Evolutionary conservation across 2,329 filamentous ascomycete genomes (phyloP).

Genomic region (Hypocrella siamensis): DNA sequence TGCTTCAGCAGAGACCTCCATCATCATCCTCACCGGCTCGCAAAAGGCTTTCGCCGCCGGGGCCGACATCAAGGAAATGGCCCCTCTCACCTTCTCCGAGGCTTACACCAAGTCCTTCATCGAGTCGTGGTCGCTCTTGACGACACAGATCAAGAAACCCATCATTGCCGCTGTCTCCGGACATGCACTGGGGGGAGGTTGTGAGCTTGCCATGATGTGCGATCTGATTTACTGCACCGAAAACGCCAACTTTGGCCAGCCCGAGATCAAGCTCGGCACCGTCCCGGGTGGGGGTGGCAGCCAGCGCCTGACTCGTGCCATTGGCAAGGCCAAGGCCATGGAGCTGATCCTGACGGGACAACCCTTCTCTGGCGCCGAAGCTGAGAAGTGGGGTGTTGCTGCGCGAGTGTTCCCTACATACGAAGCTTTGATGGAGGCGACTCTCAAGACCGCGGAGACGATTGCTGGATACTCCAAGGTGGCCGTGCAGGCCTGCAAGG

Average conservation of each 20-base stretch:
- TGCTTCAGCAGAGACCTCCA: slow-evolving; percentile 49
- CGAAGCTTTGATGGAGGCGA: slow-evolving; percentile 67
- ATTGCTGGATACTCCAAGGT: slow-evolving; percentile 79
- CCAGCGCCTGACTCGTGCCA: slow-evolving; percentile 69
- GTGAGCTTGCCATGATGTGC: slow-evolving; percentile 94
- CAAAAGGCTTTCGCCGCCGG: slow-evolving; percentile 86
- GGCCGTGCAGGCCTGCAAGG: slow-evolving; percentile 81
- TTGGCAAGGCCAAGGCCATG: slow-evolving; percentile 80
- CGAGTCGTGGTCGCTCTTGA: slow-evolving; percentile 80
- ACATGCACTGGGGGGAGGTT: slow-evolving; percentile 86
- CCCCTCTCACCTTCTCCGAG: slow-evolving; percentile 70
- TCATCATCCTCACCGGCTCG: slow-evolving; percentile 77
- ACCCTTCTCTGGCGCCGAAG: slow-evolving; percentile 70
- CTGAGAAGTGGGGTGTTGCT: slow-evolving; percentile 80
- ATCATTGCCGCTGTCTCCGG: slow-evolving; percentile 90
- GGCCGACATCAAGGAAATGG: slow-evolving; percentile 99
- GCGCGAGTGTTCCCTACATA: slow-evolving; percentile 66
- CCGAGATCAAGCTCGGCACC: slow-evolving; percentile 88
- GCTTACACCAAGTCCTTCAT: slow-evolving; percentile 90
- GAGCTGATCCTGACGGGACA: slow-evolving; percentile 78
- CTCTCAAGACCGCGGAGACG: slow-evolving; percentile 69
- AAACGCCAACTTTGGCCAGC: slow-evolving; percentile 83
- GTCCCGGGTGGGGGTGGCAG: slow-evolving; percentile 87
- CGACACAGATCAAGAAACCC: slow-evolving; percentile 77
- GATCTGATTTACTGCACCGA: slow-evolving; percentile 86